A percentile compares a stretch with the other conserved stretches of the same genome.
phyloP scores from a whole-genome alignment of 352 stramenopile species.

The Thraustochytrium striatum region DNA sequence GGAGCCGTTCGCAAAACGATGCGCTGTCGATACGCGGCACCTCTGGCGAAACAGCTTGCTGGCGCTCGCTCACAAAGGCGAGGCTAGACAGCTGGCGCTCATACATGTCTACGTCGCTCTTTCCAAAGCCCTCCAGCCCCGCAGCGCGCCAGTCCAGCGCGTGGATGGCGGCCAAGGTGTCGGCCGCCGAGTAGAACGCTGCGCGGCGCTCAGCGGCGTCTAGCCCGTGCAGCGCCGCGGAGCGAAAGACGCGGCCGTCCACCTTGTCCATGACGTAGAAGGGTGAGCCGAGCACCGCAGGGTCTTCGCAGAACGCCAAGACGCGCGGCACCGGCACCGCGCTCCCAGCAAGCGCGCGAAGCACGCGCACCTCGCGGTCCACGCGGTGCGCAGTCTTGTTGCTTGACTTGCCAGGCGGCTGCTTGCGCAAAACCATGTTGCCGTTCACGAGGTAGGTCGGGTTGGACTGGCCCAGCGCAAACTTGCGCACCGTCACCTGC shows the following conservation, averaged over 20 bases:
- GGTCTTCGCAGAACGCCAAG: constrained; percentile 66
- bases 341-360: constrained; percentile 51
- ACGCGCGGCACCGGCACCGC: constrained; percentile 64
- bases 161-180: constrained; percentile 66
- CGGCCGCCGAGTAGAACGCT: constrained; percentile 62
- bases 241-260: constrained; percentile 66
- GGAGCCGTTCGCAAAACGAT: background rate
- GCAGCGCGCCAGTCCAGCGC: constrained; percentile 55
- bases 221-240: constrained; percentile 63
- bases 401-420: constrained; percentile 54
- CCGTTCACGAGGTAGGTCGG: constrained; percentile 57
- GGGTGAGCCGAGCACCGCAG: constrained; percentile 63
- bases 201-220: constrained; percentile 55
- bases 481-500: constrained; percentile 30
- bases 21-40: constrained; percentile 3
- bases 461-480: constrained; percentile 58
- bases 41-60: constrained; percentile 35
- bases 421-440: constrained; percentile 57
- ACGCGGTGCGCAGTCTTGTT: constrained; percentile 57
- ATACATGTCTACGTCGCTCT: constrained; percentile 45
- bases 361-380: constrained; percentile 58
- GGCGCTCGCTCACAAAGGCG: constrained; percentile 25
- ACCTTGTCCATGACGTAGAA: constrained; percentile 82
- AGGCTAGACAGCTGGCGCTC: constrained; percentile 41
- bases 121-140: constrained; percentile 60